Conservation (phyloP, 192 early-diverging fungal genomes). For the Umbelopsis sp. region DNA sequence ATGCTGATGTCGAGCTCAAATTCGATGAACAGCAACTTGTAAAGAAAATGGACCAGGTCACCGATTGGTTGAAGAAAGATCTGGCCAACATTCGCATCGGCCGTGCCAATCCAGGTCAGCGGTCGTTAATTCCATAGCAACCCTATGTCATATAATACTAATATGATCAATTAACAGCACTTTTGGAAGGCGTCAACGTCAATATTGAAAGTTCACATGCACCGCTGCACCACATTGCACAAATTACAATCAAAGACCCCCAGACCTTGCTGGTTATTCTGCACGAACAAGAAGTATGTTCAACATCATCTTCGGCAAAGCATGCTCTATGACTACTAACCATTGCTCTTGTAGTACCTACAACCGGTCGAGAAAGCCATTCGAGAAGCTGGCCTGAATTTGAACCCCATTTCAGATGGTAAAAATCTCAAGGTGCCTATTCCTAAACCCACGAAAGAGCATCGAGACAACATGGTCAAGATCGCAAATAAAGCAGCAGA, state of each 20-base stretch:
- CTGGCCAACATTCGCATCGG: constrained; percentile 67
- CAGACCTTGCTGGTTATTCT: constrained; percentile 80
- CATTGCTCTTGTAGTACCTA: constrained; percentile 28
- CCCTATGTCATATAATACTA: not conserved
- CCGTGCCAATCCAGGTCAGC: constrained; percentile 71
- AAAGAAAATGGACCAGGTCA: constrained; percentile 57
- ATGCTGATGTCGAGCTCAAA: constrained; percentile 35
- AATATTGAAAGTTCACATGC: constrained; percentile 56
- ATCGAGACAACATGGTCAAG: constrained; percentile 73
- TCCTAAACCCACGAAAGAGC: constrained; percentile 80
- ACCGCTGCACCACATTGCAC: constrained; percentile 67
- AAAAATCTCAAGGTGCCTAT: constrained; percentile 77
- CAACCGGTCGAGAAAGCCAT: constrained; percentile 74
- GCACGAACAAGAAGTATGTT: constrained; percentile 69
- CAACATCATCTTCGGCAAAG: not conserved
- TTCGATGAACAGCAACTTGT: constrained; percentile 64
- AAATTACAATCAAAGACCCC: constrained; percentile 82
- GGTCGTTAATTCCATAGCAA: not conserved
- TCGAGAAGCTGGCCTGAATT: constrained; percentile 71
- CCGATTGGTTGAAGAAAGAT: constrained; percentile 67
- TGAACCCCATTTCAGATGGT: constrained; percentile 79
- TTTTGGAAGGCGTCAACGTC: constrained; percentile 75
- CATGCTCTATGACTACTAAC: not conserved
- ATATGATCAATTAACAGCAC: constrained; percentile 38
- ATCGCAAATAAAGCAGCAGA: constrained; percentile 62